Conservation (phyloP, 345 rosid genomes). For the Aquilaria sinensis region DNA sequence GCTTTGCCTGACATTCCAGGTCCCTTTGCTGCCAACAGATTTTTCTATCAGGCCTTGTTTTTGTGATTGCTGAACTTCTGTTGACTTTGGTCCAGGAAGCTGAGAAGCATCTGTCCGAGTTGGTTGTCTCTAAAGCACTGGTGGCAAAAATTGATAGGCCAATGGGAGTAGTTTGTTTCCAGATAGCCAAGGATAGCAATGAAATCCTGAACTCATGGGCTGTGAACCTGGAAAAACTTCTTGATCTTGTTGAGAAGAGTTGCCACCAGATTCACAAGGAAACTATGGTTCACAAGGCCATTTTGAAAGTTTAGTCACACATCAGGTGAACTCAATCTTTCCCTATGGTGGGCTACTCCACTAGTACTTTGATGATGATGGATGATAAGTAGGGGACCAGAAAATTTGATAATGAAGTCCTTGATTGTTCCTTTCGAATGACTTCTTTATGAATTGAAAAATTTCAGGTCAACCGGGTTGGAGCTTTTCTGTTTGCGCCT, state of each 20-base stretch:
- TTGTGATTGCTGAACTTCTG: neutral
- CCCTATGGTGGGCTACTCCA: too few species aligned
- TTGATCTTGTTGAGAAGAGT: conserved; percentile 94
- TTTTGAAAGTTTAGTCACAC: conserved; percentile 36
- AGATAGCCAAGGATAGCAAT: conserved; percentile 72
- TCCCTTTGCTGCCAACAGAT: conserved; percentile 7
- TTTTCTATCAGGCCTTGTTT: too few species aligned
- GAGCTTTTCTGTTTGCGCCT: too few species aligned
- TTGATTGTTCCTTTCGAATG: too few species aligned
- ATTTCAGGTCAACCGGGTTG: too few species aligned
- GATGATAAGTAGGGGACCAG: too few species aligned
- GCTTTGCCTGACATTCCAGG: conserved; percentile 80
- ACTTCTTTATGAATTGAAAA: too few species aligned
- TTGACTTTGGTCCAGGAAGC: conserved; percentile 49
- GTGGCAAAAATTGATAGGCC: conserved; percentile 96
- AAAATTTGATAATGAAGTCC: too few species aligned
- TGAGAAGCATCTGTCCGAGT: conserved; percentile 95
- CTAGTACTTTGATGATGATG: too few species aligned
- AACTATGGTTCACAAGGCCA: conserved; percentile 88
- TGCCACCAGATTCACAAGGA: conserved; percentile 96
- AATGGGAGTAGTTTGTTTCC: conserved; percentile 68
- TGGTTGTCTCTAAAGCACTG: conserved; percentile 95
- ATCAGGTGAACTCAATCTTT: too few species aligned
- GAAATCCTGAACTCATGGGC: conserved; percentile 96
- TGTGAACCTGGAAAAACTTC: conserved; percentile 83